Evolutionary conservation across 768 basidiomycete genomes (phyloP).

Genomic region (Russula brevipes): DNA sequence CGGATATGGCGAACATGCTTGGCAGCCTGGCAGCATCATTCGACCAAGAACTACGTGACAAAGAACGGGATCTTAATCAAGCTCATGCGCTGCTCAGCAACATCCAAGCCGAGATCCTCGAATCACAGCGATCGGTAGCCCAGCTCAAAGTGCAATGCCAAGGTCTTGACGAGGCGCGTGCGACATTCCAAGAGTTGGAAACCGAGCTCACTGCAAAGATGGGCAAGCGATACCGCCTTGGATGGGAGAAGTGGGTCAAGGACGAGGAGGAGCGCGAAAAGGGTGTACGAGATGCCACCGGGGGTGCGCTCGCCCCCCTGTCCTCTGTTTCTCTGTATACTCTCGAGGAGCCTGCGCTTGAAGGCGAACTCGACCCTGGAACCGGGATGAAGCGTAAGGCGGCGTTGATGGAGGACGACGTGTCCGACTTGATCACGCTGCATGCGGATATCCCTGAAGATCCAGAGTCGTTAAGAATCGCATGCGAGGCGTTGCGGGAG

Average conservation of each 20-base stretch:
- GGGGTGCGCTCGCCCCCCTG: constrained; percentile 47
- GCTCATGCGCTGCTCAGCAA: constrained; percentile 81
- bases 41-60: constrained; percentile 86
- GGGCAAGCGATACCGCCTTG: constrained; percentile 73
- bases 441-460: constrained; percentile 55
- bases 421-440: constrained; percentile 57
- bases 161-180: constrained; percentile 55
- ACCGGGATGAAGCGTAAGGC: constrained; percentile 42
- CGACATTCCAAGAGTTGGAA: constrained; percentile 57
- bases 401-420: constrained; percentile 46
- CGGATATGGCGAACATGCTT: constrained; percentile 80
- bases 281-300: constrained; percentile 54
- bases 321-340: constrained; percentile 39
- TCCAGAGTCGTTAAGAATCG: constrained; percentile 46
- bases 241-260: constrained; percentile 91
- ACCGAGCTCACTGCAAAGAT: constrained; percentile 65
- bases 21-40: constrained; percentile 85
- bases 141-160: constrained; percentile 68
- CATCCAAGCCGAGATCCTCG: constrained; percentile 86
- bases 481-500: constrained; percentile 57
- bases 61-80: constrained; percentile 87
- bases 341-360: constrained; percentile 28
- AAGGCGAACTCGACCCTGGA: constrained; percentile 11
- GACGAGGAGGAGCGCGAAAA: constrained; percentile 79
- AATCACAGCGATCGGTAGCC: constrained; percentile 69